Base-by-base conservation (phyloP, 352 stramenopile genomes). In the Pythium rishiriense region DNA sequence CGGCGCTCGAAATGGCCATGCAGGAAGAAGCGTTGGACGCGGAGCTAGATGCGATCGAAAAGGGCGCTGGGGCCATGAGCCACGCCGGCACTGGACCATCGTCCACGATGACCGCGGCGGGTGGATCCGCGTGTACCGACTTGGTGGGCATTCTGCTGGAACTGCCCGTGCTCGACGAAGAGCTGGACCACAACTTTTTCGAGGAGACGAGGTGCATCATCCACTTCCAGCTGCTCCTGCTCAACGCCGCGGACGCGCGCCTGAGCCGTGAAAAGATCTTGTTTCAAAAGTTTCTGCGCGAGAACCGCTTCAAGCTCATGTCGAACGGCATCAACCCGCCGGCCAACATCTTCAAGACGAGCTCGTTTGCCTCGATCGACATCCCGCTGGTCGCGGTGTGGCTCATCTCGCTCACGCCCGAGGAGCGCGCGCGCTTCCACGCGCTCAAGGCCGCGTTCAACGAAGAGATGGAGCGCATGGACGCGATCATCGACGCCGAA, bases 291-390 rank as follows among this genome's bases (percentile, higher is more conserved):
- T 98, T 98, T 54, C 62, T 98, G 35, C 81, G 91, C 37, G 93
- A 98, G 71, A 97, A 98, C 66, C 83, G 91, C 51, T 98, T 97
- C 76, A 96, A 97, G 70, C 85, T 98, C 69, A 89, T 97, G 73
- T 94, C 89, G 19, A 98, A 97, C 53, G 87, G 90, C 3, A 96
- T 98, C 49, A 91, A 94, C 43, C 90, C 90, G 24, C 91, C 91
- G 1, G 83, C 87, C 21, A 93, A 92, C 49, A 92, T 98, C 58
- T 98, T 97, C 72, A 88, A 83, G 46, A 94, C 85, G 37, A 89
- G 74, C 56, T 96, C 87, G 24, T 96, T 92, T 35, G 88, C 87
- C 19, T 96, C 87, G 15, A 94, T 98, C 41, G 89, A 97, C 62
- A 94, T 97, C 39, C 76, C 83, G 15, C 71, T 98, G 17, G 86